phyloP scores from a whole-genome alignment of 1,139 yeast genomes.

The Sugiyamaella sp. region DNA sequence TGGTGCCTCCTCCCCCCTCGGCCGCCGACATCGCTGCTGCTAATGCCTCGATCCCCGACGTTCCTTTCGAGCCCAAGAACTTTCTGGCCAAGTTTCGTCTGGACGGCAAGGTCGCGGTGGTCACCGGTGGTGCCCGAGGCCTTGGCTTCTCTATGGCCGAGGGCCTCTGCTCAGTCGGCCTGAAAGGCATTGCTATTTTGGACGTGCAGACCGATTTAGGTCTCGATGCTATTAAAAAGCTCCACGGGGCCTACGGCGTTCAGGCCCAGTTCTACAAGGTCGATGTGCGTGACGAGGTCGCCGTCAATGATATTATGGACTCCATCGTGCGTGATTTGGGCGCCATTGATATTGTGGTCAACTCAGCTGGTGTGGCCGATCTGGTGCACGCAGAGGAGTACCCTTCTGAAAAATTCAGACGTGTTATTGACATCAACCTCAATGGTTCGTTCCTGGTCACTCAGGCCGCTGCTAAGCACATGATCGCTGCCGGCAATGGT shows the following conservation, averaged over 20 bases:
- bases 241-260: slow-evolving; percentile 61
- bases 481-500: slow-evolving; percentile 55
- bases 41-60: slow-evolving; percentile 41
- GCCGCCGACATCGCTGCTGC: slow-evolving; percentile 45
- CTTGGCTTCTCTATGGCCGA: slow-evolving; percentile 65
- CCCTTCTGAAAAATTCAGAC: slow-evolving; percentile 74
- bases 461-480: slow-evolving; percentile 71
- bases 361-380: slow-evolving; percentile 81
- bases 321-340: slow-evolving; percentile 62
- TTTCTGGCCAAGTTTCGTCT: slow-evolving; percentile 54
- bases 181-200: slow-evolving; percentile 60
- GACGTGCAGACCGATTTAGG: slow-evolving; percentile 50
- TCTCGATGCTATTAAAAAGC: slow-evolving; percentile 55
- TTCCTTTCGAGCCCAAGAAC: slow-evolving; percentile 44
- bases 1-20: slow-evolving; percentile 47
- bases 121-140: slow-evolving; percentile 76
- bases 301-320: slow-evolving; percentile 55
- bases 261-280: slow-evolving; percentile 65
- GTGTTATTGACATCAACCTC: slow-evolving; percentile 73
- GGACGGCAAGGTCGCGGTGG: slow-evolving; percentile 67
- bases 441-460: slow-evolving; percentile 76
- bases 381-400: slow-evolving; percentile 80
- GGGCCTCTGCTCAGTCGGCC: slow-evolving; percentile 70
- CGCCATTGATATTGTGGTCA: slow-evolving; percentile 64
- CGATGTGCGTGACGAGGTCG: slow-evolving; percentile 59